Percentiles rank a stretch among this genome's conserved stretches.
phyloP scores from a whole-genome alignment of 139 green algal species.

The Ettlia oleoabundans region DNA sequence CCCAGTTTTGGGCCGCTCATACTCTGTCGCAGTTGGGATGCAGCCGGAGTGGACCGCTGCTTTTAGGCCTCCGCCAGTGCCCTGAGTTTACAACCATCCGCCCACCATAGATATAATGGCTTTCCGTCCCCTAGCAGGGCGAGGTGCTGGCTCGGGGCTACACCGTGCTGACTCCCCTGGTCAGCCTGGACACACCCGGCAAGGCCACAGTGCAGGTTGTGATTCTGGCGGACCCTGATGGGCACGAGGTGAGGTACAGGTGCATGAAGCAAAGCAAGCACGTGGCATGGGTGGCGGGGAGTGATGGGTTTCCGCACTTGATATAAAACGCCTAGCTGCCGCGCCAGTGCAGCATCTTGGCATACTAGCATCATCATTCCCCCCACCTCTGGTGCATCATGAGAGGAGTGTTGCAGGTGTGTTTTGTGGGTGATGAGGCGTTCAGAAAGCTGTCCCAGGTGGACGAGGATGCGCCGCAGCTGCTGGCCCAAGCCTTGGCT shows the following conservation, averaged over 20 bases:
- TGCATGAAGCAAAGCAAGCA: too few relatives aligned
- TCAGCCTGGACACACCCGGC: constrained; percentile 62
- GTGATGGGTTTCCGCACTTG: background rate
- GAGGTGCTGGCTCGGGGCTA: constrained; percentile 19
- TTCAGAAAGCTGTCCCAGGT: constrained; percentile 54
- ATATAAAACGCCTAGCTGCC: too few relatives aligned
- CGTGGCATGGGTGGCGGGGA: background rate
- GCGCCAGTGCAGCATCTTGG: too few relatives aligned
- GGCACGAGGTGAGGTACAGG: constrained; percentile 56
- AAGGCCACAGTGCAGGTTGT: constrained; percentile 68
- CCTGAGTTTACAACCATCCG: too few relatives aligned
- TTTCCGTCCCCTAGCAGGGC: too few relatives aligned
- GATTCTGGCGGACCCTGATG: constrained; percentile 64
- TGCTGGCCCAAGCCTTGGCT: constrained; percentile 48
- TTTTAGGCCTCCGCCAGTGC: too few relatives aligned
- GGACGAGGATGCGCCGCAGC: constrained; percentile 40
- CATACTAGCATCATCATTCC: too few relatives aligned
- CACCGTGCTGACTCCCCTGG: constrained; percentile 54
- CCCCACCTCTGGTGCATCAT: too few relatives aligned
- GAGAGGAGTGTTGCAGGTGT: constrained; percentile 61
- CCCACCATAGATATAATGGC: too few relatives aligned
- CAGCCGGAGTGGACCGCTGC: too few relatives aligned
- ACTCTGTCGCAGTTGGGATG: too few relatives aligned
- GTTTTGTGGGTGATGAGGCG: constrained; percentile 63
- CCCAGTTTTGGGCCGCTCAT: too few relatives aligned